phyloP scores from a whole-genome alignment of 805 yeast genomes.

The Saccharomycopsis amapae region DNA sequence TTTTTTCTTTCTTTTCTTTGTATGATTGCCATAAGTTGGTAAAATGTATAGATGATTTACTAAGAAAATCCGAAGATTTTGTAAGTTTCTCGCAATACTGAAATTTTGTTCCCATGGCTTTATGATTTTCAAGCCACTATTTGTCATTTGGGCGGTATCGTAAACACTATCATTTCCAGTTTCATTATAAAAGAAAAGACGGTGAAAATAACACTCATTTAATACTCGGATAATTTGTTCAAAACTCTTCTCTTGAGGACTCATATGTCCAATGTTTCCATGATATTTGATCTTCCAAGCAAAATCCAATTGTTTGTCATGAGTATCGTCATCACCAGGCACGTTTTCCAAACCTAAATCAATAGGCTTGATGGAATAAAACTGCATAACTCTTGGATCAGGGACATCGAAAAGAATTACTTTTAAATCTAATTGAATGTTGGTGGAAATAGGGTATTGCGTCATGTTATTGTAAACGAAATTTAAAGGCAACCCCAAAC shows the following conservation, averaged over 20 bases:
- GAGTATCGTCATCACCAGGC: background rate
- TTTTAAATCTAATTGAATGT: conserved; percentile 13
- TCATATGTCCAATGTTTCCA: conserved; percentile 9
- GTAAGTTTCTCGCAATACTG: conserved; percentile 8
- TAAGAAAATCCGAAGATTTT: conserved; percentile 14
- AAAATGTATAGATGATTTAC: conserved; percentile 17
- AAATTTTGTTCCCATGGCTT: conserved; percentile 21
- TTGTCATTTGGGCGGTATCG: background rate
- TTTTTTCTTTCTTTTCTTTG: conserved; percentile 1
- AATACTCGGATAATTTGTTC: conserved; percentile 10
- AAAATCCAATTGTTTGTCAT: background rate
- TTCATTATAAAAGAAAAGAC: conserved; percentile 12
- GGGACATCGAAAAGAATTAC: conserved; percentile 20
- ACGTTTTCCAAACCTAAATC: background rate
- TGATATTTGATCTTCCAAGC: conserved; percentile 9
- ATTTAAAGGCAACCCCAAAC: conserved; percentile 9
- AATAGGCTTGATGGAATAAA: conserved; percentile 19
- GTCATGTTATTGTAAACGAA: conserved; percentile 18
- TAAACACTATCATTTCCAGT: background rate
- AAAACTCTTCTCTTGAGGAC: conserved; percentile 16
- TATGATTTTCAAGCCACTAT: conserved; percentile 2
- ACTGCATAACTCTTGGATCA: conserved; percentile 22
- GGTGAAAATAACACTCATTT: conserved; percentile 16
- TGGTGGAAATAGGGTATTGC: conserved; percentile 18
- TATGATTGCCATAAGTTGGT: conserved; percentile 12